Evolutionary conservation across 2,329 filamentous ascomycete genomes (phyloP), one percentile per base, ranked within the genome.

Genomic region (Aspergillus alliaceus): DNA sequence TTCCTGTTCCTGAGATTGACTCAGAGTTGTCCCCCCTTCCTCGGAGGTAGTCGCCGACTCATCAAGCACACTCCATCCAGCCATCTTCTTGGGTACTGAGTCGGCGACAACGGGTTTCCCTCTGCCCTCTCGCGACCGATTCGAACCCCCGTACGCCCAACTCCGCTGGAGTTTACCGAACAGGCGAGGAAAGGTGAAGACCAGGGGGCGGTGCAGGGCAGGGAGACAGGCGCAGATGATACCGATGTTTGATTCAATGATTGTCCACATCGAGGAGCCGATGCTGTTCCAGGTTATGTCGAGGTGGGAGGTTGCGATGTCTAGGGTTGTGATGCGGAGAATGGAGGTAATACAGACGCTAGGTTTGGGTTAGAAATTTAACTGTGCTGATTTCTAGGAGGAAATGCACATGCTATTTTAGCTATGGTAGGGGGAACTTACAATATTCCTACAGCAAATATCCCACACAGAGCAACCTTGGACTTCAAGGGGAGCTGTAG

Each of bases 401-500:
- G 15, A 15, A 7, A 15, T 6, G 1, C 1, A 7, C 4, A 18
- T n/a, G 34, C 15, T 15, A 35, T 5, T 15, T 35, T 37, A n/a
- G 35, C 7, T 3, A 39, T 14, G 14, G 5, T 22, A 4, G 15
- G 9, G 15, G 39, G 4, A 25, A 68, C 72, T 64, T 61, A 76
- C 74, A 72, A 78, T 62, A 50, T 64, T 22, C 64, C 63, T 29
- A 66, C 40, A 11, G 62, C 62, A 55, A 64, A 64, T n/a, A 65
- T 56, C n/a, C 53, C 51, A 44, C 59, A 63, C 34, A 87, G 75
- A 1, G 81, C 82, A 12, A 82, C 66, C 55, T 84, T 83, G 52
- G 83, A 80, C 6, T 73, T 75, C 9, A 57, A 22, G 6, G 66
- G 65, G 18, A 75, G 58, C n/a, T 69, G 68, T 22, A 72, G 63